A percentile compares a stretch with the other conserved stretches of the same genome.
Conservation (phyloP, 805 yeast species). For the Sugiyamaella smithiae region DNA sequence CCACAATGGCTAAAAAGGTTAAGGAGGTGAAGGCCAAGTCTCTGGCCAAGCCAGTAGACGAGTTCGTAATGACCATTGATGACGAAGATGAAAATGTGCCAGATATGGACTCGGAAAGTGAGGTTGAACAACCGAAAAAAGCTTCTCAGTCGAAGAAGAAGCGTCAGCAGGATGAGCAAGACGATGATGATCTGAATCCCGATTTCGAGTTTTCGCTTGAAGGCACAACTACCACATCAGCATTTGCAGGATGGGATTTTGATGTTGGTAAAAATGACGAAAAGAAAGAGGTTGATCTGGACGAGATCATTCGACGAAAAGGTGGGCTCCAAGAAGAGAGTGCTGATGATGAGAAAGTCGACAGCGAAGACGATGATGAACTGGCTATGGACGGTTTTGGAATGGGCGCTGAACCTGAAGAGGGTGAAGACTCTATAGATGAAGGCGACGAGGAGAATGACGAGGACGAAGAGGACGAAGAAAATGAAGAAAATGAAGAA, state of each 20-base stretch:
- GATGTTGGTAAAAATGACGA: conserved; percentile 42
- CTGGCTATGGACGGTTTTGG: conserved; percentile 45
- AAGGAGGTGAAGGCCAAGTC: neutral
- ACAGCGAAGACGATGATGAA: conserved; percentile 41
- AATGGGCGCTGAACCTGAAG: conserved; percentile 33
- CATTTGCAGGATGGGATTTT: conserved; percentile 84
- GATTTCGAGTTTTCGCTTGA: conserved; percentile 69
- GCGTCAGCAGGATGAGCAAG: conserved; percentile 31
- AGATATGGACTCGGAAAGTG: conserved; percentile 49
- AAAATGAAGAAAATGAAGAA: conserved; percentile 30
- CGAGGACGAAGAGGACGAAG: conserved; percentile 29
- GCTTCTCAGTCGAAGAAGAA: conserved; percentile 18
- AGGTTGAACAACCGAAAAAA: conserved; percentile 28
- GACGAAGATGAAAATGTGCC: conserved; percentile 73
- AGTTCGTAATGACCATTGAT: conserved; percentile 73
- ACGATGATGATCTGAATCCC: conserved; percentile 58
- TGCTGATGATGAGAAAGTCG: conserved; percentile 34
- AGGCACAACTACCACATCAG: conserved; percentile 29
- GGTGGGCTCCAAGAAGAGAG: conserved; percentile 67
- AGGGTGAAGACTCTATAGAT: conserved; percentile 24
- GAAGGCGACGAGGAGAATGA: conserved; percentile 35
- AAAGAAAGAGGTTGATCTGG: conserved; percentile 73
- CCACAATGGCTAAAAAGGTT: conserved; percentile 7
- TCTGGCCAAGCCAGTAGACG: conserved; percentile 34
- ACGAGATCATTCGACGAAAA: conserved; percentile 79